These are phyloP conservation scores for Sarocladium kiliense DNA, from an alignment of 2,329 filamentous ascomycete species.

Conservation along the genomic window DNA sequence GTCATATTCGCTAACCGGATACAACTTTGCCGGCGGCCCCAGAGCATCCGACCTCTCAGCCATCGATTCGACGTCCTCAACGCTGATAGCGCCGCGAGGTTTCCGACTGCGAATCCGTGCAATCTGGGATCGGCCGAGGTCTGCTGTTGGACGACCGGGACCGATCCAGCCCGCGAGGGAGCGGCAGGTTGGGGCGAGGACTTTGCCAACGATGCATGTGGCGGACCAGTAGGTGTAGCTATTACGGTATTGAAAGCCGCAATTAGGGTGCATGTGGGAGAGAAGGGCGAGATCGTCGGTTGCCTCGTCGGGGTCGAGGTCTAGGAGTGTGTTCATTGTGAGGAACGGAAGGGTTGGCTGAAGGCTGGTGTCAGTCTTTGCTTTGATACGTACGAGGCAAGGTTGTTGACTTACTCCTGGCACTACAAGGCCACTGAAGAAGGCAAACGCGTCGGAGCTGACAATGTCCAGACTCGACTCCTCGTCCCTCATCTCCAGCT, in stretches of 20 bases:
- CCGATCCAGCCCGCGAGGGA: conserved; percentile 71
- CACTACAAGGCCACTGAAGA: conserved; percentile 68
- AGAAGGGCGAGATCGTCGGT: conserved; percentile 61
- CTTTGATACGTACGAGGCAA: neutral
- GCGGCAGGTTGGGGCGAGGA: conserved; percentile 66
- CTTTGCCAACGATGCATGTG: conserved; percentile 68
- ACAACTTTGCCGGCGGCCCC: conserved; percentile 56
- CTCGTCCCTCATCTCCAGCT: conserved; percentile 54
- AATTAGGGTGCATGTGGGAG: conserved; percentile 62
- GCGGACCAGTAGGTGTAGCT: conserved; percentile 75
- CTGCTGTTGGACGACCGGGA: conserved; percentile 61
- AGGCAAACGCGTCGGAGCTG: conserved; percentile 70
- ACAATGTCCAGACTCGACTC: conserved; percentile 54
- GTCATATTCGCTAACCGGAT: conserved; percentile 64
- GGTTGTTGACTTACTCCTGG: conserved; percentile 50
- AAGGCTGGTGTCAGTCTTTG: conserved; percentile 8
- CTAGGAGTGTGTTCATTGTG: conserved; percentile 73
- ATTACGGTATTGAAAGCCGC: conserved; percentile 70
- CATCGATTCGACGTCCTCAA: conserved; percentile 61
- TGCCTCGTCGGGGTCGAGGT: conserved; percentile 65
- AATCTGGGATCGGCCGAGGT: conserved; percentile 64
- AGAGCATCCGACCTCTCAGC: conserved; percentile 62
- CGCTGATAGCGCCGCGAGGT: conserved; percentile 50
- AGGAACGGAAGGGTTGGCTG: conserved; percentile 64
- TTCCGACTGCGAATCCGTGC: conserved; percentile 60